phyloP scores from a whole-genome alignment of 1,284 basidiomycete species.

The Xerocomus nothofagi region DNA sequence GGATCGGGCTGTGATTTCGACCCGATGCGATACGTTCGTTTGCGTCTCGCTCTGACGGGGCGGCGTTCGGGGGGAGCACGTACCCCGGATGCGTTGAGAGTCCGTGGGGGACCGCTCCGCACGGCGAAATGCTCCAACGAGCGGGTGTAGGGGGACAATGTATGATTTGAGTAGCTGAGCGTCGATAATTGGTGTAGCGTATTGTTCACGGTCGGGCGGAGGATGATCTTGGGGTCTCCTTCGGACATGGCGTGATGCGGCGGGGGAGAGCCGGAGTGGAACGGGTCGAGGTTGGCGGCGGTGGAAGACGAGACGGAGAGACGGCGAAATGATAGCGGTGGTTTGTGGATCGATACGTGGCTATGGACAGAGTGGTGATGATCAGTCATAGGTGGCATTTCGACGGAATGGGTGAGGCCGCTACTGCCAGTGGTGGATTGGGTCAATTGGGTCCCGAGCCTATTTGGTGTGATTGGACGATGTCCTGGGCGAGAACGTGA shows the following conservation, averaged over 20 bases:
- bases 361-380: slow-evolving; percentile 17
- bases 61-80: slow-evolving; percentile 39
- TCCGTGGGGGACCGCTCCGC: slow-evolving; percentile 73
- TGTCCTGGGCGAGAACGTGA: slow-evolving; percentile 14
- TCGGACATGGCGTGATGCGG: slow-evolving; percentile 35
- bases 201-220: slow-evolving; percentile 68
- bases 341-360: slow-evolving; percentile 29
- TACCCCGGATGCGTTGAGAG: slow-evolving; percentile 28
- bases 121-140: slow-evolving; percentile 89
- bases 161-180: slow-evolving; percentile 85
- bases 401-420: slow-evolving; percentile 31
- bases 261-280: slow-evolving; percentile 42
- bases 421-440: slow-evolving; percentile 39
- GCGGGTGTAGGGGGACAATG: slow-evolving; percentile 87
- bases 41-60: slow-evolving; percentile 73
- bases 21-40: slow-evolving; percentile 71
- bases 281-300: slow-evolving; percentile 29
- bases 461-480: slow-evolving; percentile 42
- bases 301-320: slow-evolving; percentile 45
- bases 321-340: slow-evolving; percentile 36
- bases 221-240: slow-evolving; percentile 59
- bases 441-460: slow-evolving; percentile 43
- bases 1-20: slow-evolving; percentile 25
- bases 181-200: slow-evolving; percentile 82
- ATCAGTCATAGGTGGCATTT: slow-evolving; percentile 37